A percentile compares a stretch with the other conserved stretches of the same genome.
Conservation (phyloP, 176 grass and related monocot genomes). For the Aechmea fasciata region DNA sequence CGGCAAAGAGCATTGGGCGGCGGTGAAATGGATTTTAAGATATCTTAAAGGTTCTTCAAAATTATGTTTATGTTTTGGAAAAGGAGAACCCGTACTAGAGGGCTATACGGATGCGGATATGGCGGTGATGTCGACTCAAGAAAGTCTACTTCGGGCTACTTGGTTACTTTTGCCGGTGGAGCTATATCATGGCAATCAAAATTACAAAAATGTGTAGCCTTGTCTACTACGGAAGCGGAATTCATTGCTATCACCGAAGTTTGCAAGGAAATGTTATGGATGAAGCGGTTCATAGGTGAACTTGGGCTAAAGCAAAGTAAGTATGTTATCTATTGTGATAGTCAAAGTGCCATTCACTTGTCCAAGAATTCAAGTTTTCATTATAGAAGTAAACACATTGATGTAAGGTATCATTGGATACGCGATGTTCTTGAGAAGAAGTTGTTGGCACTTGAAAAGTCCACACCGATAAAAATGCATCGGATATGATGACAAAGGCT, state of each 20-base stretch:
- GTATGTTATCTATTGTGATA: not conserved
- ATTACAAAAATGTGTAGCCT: too few relatives aligned
- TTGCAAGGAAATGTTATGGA: not conserved
- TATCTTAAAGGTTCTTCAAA: too few relatives aligned
- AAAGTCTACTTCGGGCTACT: too few relatives aligned
- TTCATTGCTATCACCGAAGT: not conserved
- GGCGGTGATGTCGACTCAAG: too few relatives aligned
- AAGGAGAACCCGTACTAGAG: too few relatives aligned
- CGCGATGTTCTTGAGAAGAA: not conserved
- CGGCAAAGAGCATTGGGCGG: too few relatives aligned
- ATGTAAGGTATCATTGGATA: not conserved
- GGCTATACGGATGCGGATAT: too few relatives aligned
- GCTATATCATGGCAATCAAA: too few relatives aligned
- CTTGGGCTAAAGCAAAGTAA: not conserved
- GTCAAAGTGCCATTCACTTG: not conserved
- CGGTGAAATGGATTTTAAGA: too few relatives aligned
- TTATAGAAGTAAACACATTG: not conserved
- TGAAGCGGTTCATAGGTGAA: not conserved
- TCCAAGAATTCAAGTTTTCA: not conserved
- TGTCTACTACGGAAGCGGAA: not conserved
- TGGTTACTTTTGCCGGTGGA: too few relatives aligned
- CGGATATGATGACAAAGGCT: conserved; percentile 7
- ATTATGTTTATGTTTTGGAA: too few relatives aligned
- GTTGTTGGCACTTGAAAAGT: not conserved
- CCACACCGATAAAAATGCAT: not conserved